These are phyloP conservation scores for Brettanomyces custersianus DNA, from an alignment of 805 yeast species.

Conservation along the genomic window DNA sequence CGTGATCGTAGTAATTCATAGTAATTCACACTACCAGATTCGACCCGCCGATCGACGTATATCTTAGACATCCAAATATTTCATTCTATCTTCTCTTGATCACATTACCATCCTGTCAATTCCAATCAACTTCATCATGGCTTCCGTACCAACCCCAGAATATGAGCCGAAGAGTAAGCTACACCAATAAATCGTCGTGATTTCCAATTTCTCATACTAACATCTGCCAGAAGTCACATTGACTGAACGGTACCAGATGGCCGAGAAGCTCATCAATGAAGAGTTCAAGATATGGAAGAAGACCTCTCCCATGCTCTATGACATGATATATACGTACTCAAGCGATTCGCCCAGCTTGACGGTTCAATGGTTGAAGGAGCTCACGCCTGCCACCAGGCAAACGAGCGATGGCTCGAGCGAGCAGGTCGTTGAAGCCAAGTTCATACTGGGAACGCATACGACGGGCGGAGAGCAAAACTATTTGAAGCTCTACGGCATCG, in stretches of 20 bases:
- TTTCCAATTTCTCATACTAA: too few relatives aligned
- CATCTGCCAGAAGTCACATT: too few relatives aligned
- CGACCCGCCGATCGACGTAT: too few relatives aligned
- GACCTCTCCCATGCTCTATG: constrained; percentile 70
- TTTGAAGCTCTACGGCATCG: constrained; percentile 35
- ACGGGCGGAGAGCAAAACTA: constrained; percentile 32
- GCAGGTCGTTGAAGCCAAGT: constrained; percentile 15
- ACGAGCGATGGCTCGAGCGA: constrained; percentile 2
- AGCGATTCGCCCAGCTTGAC: constrained; percentile 65
- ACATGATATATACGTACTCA: constrained; percentile 59
- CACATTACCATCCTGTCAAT: too few relatives aligned
- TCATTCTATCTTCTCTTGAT: too few relatives aligned
- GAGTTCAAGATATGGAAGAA: constrained; percentile 82
- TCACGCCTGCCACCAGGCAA: constrained; percentile 5
- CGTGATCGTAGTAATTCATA: too few relatives aligned
- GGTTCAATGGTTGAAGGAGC: constrained; percentile 56
- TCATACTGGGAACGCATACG: constrained; percentile 40
- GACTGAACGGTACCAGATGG: constrained; percentile 35
- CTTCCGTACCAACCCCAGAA: too few relatives aligned
- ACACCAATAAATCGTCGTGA: too few relatives aligned
- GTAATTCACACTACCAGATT: too few relatives aligned
- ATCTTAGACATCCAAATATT: too few relatives aligned
- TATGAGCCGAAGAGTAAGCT: too few relatives aligned
- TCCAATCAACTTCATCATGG: too few relatives aligned
- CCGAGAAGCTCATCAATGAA: constrained; percentile 61